Conservation (phyloP, 129 eudicot genomes). For the Escallonia herrerae region DNA sequence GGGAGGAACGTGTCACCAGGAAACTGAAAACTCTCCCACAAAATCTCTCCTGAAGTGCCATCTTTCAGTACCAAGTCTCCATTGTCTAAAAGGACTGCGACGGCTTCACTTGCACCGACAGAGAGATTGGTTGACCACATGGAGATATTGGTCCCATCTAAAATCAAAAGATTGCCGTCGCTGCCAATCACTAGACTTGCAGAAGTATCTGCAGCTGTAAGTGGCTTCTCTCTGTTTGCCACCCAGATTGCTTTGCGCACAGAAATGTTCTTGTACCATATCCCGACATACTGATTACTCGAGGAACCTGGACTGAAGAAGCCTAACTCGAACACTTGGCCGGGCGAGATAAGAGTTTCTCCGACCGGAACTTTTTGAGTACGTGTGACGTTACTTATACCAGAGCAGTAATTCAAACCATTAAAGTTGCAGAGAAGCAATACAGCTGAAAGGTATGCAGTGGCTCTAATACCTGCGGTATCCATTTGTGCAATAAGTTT, state of each 20-base stretch:
- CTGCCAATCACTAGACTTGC: slow-evolving; percentile 13
- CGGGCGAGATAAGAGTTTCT: slow-evolving; percentile 25
- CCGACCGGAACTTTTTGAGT: not conserved
- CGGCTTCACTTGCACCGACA: slow-evolving; percentile 10
- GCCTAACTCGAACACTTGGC: slow-evolving; percentile 25
- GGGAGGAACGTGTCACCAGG: slow-evolving; percentile 27
- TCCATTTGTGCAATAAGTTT: no score
- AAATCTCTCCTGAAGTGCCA: slow-evolving; percentile 4
- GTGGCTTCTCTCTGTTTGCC: slow-evolving; percentile 24
- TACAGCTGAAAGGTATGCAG: not conserved
- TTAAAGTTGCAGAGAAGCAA: slow-evolving; percentile 6
- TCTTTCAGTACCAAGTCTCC: slow-evolving; percentile 24
- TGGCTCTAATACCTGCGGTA: not conserved
- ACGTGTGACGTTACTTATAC: slow-evolving; percentile 14
- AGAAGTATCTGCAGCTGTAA: slow-evolving; percentile 7
- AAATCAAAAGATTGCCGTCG: slow-evolving; percentile 14
- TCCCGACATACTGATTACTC: slow-evolving; percentile 18
- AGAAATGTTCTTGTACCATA: slow-evolving; percentile 22
- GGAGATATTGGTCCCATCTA: slow-evolving; percentile 15
- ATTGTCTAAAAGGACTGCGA: slow-evolving; percentile 18
- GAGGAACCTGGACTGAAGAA: slow-evolving; percentile 26
- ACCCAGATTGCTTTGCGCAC: slow-evolving; percentile 16
- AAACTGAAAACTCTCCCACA: slow-evolving; percentile 41
- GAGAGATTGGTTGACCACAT: slow-evolving; percentile 31
- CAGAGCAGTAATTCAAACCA: slow-evolving; percentile 1